These are phyloP conservation scores for Coniosporium tulheliwenetii DNA, from an alignment of 2,329 filamentous ascomycete genomes.

Conservation along the genomic window DNA sequence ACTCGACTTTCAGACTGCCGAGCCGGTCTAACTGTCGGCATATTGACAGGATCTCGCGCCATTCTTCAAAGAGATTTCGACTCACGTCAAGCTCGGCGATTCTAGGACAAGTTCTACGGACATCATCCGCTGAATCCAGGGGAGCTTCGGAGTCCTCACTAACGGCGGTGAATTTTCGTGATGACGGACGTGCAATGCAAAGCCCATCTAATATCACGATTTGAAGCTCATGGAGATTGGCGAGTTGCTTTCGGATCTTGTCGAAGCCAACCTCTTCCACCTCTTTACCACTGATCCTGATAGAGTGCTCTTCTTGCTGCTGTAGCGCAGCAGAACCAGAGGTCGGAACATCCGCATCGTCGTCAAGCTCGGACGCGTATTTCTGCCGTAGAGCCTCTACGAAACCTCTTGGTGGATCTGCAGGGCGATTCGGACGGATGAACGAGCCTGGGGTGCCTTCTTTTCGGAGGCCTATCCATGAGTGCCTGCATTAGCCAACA, in stretches of 20 bases:
- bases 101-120: conserved; percentile 40
- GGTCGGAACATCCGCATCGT: too few species aligned
- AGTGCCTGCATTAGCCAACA: conserved; percentile 4
- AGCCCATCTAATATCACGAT: conserved; percentile 72
- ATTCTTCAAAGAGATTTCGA: conserved; percentile 59
- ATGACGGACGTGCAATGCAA: conserved; percentile 30
- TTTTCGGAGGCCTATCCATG: conserved; percentile 42
- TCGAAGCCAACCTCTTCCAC: conserved; percentile 93
- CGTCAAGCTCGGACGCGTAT: conserved; percentile 50
- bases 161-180: conserved; percentile 1
- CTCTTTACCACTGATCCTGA: conserved; percentile 64
- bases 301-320: conserved; percentile 29
- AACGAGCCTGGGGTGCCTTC: conserved; percentile 69
- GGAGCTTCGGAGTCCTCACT: too few species aligned
- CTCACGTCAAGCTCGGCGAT: conserved; percentile 68
- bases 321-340: too few species aligned
- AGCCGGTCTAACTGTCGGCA: conserved; percentile 55
- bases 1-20: conserved; percentile 56
- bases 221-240: conserved; percentile 60
- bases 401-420: conserved; percentile 57
- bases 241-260: conserved; percentile 70
- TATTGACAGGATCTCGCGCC: conserved; percentile 53
- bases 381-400: conserved; percentile 67
- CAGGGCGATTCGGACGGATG: conserved; percentile 57
- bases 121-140: conserved; percentile 19